A percentile compares a stretch with the other conserved stretches of the same genome.
Evolutionary conservation across 2,329 filamentous ascomycete genomes (phyloP).

Genomic region (Trichoderma afroharzianum): DNA sequence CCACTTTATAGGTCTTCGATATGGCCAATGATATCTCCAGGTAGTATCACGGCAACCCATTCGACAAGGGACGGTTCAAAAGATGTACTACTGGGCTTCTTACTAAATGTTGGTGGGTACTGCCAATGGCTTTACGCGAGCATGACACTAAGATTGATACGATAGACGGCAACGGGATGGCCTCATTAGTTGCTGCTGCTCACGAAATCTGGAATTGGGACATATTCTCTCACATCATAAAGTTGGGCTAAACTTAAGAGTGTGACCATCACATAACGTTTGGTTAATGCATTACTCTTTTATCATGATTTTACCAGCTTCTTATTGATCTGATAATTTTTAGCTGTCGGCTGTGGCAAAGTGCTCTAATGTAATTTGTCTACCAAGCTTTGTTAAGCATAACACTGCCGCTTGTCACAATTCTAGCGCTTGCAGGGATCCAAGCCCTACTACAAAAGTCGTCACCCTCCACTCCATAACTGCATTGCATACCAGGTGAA

Average conservation of each 20-base stretch:
- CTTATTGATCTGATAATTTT: neutral
- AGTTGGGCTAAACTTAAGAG: neutral
- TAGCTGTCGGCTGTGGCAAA: neutral
- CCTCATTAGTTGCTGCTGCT: neutral
- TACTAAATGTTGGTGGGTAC: neutral
- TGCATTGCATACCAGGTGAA: neutral
- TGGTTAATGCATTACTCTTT: neutral
- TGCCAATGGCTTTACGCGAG: neutral
- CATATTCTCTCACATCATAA: no score
- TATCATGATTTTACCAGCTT: neutral
- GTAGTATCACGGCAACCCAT: no score
- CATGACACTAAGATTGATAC: neutral
- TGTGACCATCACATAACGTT: neutral
- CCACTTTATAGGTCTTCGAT: no score
- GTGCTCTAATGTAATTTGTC: neutral
- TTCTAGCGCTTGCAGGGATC: neutral
- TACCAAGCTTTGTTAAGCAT: neutral
- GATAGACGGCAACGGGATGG: neutral
- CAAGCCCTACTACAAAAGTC: neutral
- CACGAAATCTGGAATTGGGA: no score
- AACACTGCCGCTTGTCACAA: neutral
- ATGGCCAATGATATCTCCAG: no score
- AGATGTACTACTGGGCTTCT: neutral
- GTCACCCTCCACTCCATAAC: neutral
- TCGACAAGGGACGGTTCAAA: neutral